Evolutionary conservation across 768 basidiomycete species (phyloP), one percentile per base, ranked within the genome.

Genomic region (Termitomyces sp.): DNA sequence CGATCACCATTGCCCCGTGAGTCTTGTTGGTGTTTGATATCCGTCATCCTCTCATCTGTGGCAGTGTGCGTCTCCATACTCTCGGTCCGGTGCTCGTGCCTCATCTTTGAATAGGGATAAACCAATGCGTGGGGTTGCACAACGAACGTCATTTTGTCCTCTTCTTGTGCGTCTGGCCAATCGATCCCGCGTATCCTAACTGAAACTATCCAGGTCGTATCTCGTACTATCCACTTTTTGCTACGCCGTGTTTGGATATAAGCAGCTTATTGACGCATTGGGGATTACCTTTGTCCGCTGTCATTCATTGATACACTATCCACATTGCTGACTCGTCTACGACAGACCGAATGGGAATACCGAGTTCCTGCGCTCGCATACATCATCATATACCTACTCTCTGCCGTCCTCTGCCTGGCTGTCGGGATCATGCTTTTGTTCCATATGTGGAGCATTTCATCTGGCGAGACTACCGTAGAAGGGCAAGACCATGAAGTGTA

Each of bases 101-200:
- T 58, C 20, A 56, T 43, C 6, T 32, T 43, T 38, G 16, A 38
- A 7, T 66, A 94, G 92, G 94, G 94, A 85, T 98, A 51, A 98
- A 98, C 70, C 92, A 94, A 82, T 98, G 96, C 68, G 96, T 99
- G 45, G 96, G 96, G 12, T 70, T 98, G 7, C 80, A 96, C 68
- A 99, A 98, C 64, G 95, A 98, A 68, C 86, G 96, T 0, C 94
- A 98, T 73, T 99, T 99, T 65, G 81, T 96, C 40, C 75, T 98
- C 48, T 99, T 98, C 80, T 88, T 98, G 92, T 92, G 61, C 56
- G 87, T 73, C n/a, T 16, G 42, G 8, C 9, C 24, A 44, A 6
- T 5, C 33, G 24, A 13, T 22, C 30, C 45, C 16, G 14, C 16
- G 40, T 28, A 38, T 46, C 32, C 45, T 13, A 35, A 51, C 49